These are phyloP conservation scores for Strobilomyces confusus DNA, from an alignment of 768 basidiomycete species.

Conservation along the genomic window DNA sequence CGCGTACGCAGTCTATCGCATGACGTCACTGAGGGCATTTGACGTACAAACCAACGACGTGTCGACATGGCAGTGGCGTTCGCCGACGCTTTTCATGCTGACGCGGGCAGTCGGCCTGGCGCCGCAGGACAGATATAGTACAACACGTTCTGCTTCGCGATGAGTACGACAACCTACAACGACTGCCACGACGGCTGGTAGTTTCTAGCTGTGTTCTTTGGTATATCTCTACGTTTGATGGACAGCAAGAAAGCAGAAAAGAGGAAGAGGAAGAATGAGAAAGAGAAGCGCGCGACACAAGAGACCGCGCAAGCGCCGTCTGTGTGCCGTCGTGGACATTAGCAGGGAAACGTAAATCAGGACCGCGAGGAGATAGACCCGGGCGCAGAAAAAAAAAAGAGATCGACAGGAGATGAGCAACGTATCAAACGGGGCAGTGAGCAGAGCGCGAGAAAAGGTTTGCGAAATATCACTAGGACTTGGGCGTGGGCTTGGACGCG, in stretches of 20 bases:
- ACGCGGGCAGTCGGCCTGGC: too few species aligned
- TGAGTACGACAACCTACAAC: neutral
- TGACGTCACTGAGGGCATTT: neutral
- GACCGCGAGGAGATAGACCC: conserved; percentile 3
- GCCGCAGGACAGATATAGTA: neutral
- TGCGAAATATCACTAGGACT: conserved; percentile 1
- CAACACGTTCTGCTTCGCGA: conserved; percentile 2
- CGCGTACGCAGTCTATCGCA: too few species aligned
- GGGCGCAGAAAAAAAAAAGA: neutral
- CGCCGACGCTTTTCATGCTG: neutral
- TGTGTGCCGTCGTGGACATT: conserved; percentile 1
- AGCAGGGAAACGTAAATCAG: neutral
- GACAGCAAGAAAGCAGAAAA: neutral
- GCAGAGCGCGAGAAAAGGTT: neutral
- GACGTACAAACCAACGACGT: neutral
- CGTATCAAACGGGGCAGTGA: neutral
- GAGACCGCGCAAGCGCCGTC: conserved; percentile 2
- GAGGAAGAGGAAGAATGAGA: neutral
- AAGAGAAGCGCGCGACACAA: too few species aligned
- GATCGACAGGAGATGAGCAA: neutral
- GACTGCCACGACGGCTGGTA: neutral
- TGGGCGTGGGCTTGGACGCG: conserved; percentile 14
- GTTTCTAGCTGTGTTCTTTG: conserved; percentile 18
- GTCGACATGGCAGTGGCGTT: neutral
- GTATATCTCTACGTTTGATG: conserved; percentile 22